Conservation (phyloP, 495 filamentous ascomycete species). For the Xylaria scruposa region DNA sequence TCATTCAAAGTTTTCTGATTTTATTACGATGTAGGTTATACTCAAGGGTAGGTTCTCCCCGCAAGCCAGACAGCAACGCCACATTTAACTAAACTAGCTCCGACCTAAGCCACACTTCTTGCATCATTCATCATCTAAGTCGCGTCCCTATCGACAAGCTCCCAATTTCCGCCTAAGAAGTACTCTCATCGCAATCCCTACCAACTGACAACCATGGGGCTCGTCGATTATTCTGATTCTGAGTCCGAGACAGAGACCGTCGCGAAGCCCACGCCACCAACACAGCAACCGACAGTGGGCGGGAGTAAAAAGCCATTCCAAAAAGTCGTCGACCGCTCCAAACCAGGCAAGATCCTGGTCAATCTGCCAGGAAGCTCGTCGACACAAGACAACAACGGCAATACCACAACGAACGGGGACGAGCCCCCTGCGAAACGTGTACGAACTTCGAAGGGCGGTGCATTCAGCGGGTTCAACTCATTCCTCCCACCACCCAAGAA, state of each 20-base stretch:
- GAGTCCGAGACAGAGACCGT: constrained; percentile 75
- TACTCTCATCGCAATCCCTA: not conserved
- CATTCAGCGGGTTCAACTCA: constrained; percentile 80
- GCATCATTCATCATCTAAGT: constrained; percentile 14
- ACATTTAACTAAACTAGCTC: not conserved
- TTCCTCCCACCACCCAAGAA: constrained; percentile 88
- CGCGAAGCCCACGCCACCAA: constrained; percentile 35
- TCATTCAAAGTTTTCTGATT: not conserved
- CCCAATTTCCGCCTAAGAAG: not conserved
- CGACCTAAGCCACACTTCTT: constrained; percentile 17
- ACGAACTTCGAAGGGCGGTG: constrained; percentile 57
- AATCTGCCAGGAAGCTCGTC: constrained; percentile 63
- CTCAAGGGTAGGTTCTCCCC: not conserved
- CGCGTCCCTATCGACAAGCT: not conserved
- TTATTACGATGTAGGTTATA: not conserved
- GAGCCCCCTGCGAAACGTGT: constrained; percentile 76
- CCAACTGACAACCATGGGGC: constrained; percentile 59
- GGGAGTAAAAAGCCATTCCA: constrained; percentile 64
- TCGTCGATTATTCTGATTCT: constrained; percentile 87
- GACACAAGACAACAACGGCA: constrained; percentile 47
- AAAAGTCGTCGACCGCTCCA: constrained; percentile 78
- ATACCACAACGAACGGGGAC: constrained; percentile 43
- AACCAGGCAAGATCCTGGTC: constrained; percentile 82
- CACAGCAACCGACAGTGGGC: constrained; percentile 40
- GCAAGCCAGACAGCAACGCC: not conserved